Evolutionary conservation across 2,329 filamentous ascomycete genomes (phyloP).

Genomic region (Rhytidhysteron rufulum): DNA sequence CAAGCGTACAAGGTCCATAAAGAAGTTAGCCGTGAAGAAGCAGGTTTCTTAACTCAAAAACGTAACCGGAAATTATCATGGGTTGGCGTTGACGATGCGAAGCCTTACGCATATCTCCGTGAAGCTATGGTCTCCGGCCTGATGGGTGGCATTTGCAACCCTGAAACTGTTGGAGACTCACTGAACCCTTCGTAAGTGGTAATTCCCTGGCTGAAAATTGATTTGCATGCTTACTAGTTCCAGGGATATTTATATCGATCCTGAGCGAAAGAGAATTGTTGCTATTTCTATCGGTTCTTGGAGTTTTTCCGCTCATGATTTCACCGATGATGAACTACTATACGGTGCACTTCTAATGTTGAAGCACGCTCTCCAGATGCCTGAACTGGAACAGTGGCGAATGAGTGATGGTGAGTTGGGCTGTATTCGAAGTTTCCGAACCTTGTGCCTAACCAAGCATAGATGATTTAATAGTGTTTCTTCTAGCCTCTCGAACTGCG

Average conservation of each 20-base stretch:
- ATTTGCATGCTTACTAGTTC: conserved; percentile 13
- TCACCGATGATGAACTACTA: conserved; percentile 84
- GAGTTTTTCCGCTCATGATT: conserved; percentile 87
- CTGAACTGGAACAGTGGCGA: conserved; percentile 76
- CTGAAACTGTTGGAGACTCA: conserved; percentile 58
- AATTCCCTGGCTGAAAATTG: not conserved
- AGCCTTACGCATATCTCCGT: conserved; percentile 82
- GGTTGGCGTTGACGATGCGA: conserved; percentile 81
- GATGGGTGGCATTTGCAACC: conserved; percentile 84
- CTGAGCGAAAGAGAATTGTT: conserved; percentile 63
- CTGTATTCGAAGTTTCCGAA: conserved; percentile 3
- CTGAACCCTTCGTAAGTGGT: conserved; percentile 55
- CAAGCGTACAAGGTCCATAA: conserved; percentile 81
- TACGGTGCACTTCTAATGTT: conserved; percentile 85
- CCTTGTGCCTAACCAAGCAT: conserved; percentile 18
- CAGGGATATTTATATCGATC: conserved; percentile 63
- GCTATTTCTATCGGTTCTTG: conserved; percentile 70
- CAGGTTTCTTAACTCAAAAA: conserved; percentile 66
- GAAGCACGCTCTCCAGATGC: conserved; percentile 77
- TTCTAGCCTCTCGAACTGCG: conserved; percentile 84
- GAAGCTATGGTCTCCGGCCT: conserved; percentile 92
- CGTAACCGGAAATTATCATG: conserved; percentile 81
- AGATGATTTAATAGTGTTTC: conserved; percentile 80
- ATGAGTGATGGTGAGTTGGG: conserved; percentile 70
- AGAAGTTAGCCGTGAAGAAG: conserved; percentile 69